phyloP scores from a whole-genome alignment of 2,329 filamentous ascomycete genomes.

The Claviceps cyperi region DNA sequence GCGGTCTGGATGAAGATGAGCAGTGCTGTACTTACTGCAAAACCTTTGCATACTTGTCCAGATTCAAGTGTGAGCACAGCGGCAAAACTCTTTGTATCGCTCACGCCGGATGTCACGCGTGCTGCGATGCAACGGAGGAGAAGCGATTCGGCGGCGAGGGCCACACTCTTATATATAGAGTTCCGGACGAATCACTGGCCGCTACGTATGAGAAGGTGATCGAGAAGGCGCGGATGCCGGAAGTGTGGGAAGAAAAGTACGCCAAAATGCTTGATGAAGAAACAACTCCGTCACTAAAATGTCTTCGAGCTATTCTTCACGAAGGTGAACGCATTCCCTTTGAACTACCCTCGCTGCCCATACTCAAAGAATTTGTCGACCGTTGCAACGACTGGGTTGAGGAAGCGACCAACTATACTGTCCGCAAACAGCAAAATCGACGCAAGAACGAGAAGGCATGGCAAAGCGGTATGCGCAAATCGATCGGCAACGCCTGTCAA shows the following conservation, averaged over 20 bases:
- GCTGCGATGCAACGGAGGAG: conserved; percentile 55
- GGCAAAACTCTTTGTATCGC: conserved; percentile 71
- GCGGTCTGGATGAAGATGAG: conserved; percentile 82
- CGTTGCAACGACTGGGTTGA: conserved; percentile 97
- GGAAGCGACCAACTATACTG: conserved; percentile 89
- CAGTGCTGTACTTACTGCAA: conserved; percentile 92
- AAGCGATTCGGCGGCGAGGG: conserved; percentile 55
- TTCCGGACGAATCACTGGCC: conserved; percentile 55
- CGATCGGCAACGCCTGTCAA: conserved; percentile 35
- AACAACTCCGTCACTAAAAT: conserved; percentile 71
- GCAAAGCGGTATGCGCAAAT: conserved; percentile 60
- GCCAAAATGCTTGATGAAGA: conserved; percentile 73
- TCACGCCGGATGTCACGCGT: conserved; percentile 68
- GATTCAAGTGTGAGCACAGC: conserved; percentile 71
- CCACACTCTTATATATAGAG: conserved; percentile 66
- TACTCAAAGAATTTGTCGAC: conserved; percentile 80
- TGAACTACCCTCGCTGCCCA: conserved; percentile 66
- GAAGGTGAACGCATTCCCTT: conserved; percentile 96
- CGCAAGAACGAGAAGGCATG: conserved; percentile 86
- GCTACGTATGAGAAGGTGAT: conserved; percentile 58
- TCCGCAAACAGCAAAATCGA: conserved; percentile 92
- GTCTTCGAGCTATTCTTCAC: conserved; percentile 66
- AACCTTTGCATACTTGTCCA: conserved; percentile 76
- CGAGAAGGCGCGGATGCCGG: conserved; percentile 75
- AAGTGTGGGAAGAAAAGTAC: conserved; percentile 83